These are phyloP conservation scores for Fusarium sp. DNA, from an alignment of 2,329 filamentous ascomycete species.

Conservation along the genomic window DNA sequence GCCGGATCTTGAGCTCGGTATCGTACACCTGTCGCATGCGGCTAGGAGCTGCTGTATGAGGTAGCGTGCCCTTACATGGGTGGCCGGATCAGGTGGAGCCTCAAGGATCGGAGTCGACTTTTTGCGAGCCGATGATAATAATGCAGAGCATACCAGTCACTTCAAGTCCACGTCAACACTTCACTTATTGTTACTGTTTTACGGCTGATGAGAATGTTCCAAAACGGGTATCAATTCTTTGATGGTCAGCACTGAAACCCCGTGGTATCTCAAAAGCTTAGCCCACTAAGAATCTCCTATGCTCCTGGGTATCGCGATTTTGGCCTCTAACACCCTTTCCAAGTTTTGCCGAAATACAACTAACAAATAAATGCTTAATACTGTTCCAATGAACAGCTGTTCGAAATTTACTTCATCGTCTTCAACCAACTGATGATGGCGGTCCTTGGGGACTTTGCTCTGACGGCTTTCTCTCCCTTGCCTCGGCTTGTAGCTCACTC, in stretches of 20 bases:
- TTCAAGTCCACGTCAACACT: slow-evolving; percentile 8
- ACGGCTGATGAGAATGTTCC: too few species aligned
- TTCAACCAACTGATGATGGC: slow-evolving; percentile 34
- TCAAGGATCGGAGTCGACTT: slow-evolving; percentile 39
- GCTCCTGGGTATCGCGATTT: slow-evolving; percentile 14
- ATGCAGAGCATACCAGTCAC: slow-evolving; percentile 14
- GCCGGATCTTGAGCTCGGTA: slow-evolving; percentile 30
- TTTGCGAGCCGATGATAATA: slow-evolving; percentile 41
- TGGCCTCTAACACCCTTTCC: not conserved
- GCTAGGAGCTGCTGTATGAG: slow-evolving; percentile 41
- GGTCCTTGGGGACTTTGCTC: slow-evolving; percentile 41
- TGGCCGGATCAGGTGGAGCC: slow-evolving; percentile 36
- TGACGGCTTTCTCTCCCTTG: slow-evolving; percentile 52
- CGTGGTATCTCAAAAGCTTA: slow-evolving; percentile 6
- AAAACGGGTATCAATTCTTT: not conserved
- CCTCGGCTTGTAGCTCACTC: slow-evolving; percentile 63
- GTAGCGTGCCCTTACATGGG: slow-evolving; percentile 29
- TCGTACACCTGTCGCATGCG: slow-evolving; percentile 45
- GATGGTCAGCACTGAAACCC: not conserved
- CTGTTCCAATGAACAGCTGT: not conserved
- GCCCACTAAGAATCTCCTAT: not conserved
- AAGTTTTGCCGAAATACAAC: not conserved
- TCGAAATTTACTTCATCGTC: not conserved
- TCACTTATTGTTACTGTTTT: not conserved
- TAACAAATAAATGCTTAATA: not conserved